phyloP scores from a whole-genome alignment of 768 basidiomycete species.

The Boletus reticulatus region DNA sequence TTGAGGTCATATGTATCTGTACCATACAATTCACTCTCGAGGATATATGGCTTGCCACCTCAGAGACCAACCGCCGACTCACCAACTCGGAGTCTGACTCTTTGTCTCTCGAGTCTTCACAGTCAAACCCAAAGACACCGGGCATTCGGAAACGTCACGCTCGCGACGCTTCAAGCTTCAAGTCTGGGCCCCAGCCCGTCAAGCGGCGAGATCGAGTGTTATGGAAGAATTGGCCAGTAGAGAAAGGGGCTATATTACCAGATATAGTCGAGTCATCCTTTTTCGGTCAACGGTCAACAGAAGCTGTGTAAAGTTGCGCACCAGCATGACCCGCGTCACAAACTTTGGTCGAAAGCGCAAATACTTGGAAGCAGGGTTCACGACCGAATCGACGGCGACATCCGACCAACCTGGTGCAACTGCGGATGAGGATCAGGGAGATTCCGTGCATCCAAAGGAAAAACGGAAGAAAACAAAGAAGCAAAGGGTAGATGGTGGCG shows the following conservation, averaged over 20 bases:
- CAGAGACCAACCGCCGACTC: too few species aligned
- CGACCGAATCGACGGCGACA: constrained; percentile 6
- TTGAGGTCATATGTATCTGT: constrained; percentile 29
- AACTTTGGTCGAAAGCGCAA: constrained; percentile 74
- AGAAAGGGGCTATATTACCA: constrained; percentile 4
- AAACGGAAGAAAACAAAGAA: constrained; percentile 57
- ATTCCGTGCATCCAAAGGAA: constrained; percentile 43
- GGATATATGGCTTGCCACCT: not conserved
- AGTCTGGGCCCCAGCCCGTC: too few species aligned
- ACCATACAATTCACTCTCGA: constrained; percentile 17
- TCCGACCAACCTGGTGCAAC: not conserved
- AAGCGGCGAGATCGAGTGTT: not conserved
- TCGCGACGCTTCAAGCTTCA: too few species aligned
- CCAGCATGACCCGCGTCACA: constrained; percentile 64
- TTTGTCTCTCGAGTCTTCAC: too few species aligned
- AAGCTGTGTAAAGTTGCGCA: too few species aligned
- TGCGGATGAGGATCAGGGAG: constrained; percentile 6
- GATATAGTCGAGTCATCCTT: not conserved
- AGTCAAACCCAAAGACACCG: too few species aligned
- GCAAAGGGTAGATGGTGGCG: constrained; percentile 27
- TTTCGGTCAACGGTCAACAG: too few species aligned
- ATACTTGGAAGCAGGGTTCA: constrained; percentile 63
- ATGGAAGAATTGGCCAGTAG: too few species aligned
- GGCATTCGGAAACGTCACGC: too few species aligned
- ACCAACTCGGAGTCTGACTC: too few species aligned